Base-by-base conservation (phyloP, 345 rosid species). In the Gossypium rotundifolium region DNA sequence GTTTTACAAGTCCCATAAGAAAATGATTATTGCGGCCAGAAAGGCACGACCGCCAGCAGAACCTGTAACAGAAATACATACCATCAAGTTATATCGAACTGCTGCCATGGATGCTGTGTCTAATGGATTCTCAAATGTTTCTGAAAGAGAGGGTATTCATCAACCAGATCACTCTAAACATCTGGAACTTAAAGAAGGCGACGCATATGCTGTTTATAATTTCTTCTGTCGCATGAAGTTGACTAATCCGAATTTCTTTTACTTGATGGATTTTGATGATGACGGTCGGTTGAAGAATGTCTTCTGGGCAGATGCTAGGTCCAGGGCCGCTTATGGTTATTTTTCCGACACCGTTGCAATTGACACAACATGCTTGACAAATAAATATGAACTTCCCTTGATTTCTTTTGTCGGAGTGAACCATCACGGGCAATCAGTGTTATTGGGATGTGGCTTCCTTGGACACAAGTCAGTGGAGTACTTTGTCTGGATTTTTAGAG, bases 231-330 rank as follows among this genome's bases (percentile, higher is more conserved):
- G 81, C 44, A 86, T 88, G 88, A 82, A 88, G 76, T 78, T 83
- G 73, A 82, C 82, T 40, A 88, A 82, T 75, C 84, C 88, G 80
- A 86, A 86, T 83, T 88, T 86, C 83, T 85, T 84, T 81, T 86
- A 85, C 76, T 75, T 74, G 77, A 16, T 85, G 84, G 92, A 85
- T 78, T 60, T 85, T 61, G 88, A 82, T 11, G 82, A 82, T 16
- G 83, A 80, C 20, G 83, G 86, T 57, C 69, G 59, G 78, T 54
- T 86, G 66, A 88, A 81, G 83, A 88, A 84, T 76, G 81, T 86
- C 49, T 82, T 86, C 49, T 86, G 92, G 90, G 87, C 84, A 33
- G 90, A 85, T 82, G 79, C 86, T 7, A 79, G 86, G 78, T 81
- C 88, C 33, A 82, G 90, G 67, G 49, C 71, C 61, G 83, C 81